Base-by-base conservation (phyloP, 345 rosid genomes). In the Populus alba region DNA sequence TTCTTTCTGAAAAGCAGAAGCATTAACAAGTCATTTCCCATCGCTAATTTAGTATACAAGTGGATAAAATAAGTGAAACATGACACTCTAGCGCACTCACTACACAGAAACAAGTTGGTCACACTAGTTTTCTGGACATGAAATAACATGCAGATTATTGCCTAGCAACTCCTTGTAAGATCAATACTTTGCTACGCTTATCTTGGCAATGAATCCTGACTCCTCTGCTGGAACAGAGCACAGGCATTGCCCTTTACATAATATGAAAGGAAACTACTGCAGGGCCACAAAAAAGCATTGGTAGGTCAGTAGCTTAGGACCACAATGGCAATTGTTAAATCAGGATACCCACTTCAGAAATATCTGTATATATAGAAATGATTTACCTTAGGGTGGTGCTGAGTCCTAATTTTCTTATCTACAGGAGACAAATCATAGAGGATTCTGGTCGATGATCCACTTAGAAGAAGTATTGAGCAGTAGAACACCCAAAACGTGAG, bases 341-440 rank as follows among this genome's bases (percentile, higher is more conserved):
- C 8, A 41, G 67, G 41, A 47, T 38, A 39, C 47, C 17, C 49
- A 47, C 25, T 23, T 61, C 59, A 25, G 38, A 67, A 66, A 66
- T 37, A 51, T 67, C 73, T 25, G 20, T 18, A 31, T 7, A 33
- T 45, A 47, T 37, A 31, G 29, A 16, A 49, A 76, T 29, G 23
- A 75, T 17, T 45, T 33, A 53, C 72, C 29, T 41, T 37, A 17
- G 74, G 66, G 63, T 27, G 74, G 81, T 81, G 86, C 71, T 72
- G 78, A 63, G 78, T 69, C 87, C 83, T 80, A 82, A 82, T 83
- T 87, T 80, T 82, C 85, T 87, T 78, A 80, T 78, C 80, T 25
- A 3, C 7, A 29, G 49, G 15, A 65, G 49, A 77, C 76, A 49
- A 72, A 66, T 63, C 15, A 69, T 72, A 66, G 77, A 83, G 82